These are phyloP conservation scores for Prototheca wickerhamii DNA, from an alignment of 163 green algal genomes.

Conservation along the genomic window DNA sequence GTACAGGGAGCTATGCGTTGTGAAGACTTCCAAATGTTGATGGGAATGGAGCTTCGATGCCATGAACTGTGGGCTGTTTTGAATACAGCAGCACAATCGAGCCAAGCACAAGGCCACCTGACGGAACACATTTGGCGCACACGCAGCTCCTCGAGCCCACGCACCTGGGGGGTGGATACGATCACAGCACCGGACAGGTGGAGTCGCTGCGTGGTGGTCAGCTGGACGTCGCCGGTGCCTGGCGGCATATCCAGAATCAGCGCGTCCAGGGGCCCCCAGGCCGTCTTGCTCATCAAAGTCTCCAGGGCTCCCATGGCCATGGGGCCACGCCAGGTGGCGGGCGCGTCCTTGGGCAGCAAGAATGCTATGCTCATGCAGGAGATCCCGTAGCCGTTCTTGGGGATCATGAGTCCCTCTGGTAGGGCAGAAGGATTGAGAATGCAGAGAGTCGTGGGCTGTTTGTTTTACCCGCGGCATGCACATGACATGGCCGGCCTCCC, in stretches of 20 bases:
- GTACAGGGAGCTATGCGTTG: too few species aligned
- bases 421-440: not conserved
- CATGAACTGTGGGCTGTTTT: too few species aligned
- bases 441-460: not conserved
- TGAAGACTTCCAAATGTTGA: too few species aligned
- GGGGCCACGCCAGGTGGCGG: conserved; percentile 78
- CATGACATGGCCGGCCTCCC: not conserved
- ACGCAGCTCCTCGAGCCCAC: not conserved
- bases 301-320: conserved; percentile 84
- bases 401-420: conserved; percentile 38
- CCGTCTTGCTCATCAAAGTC: conserved; percentile 66
- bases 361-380: conserved; percentile 84
- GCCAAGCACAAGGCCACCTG: too few species aligned
- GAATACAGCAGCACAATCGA: too few species aligned
- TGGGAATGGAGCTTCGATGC: too few species aligned
- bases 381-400: conserved; percentile 64
- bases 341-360: conserved; percentile 64
- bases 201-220: conserved; percentile 74
- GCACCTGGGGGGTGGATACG: conserved; percentile 84
- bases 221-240: conserved; percentile 41
- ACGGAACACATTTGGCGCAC: too few species aligned
- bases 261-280: conserved; percentile 80
- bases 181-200: conserved; percentile 80
- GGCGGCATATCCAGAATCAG: conserved; percentile 94
- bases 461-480: too few species aligned